Evolutionary conservation across 805 yeast genomes (phyloP), one percentile per base, ranked within the genome.

Genomic region (Kazachstania martiniae): DNA sequence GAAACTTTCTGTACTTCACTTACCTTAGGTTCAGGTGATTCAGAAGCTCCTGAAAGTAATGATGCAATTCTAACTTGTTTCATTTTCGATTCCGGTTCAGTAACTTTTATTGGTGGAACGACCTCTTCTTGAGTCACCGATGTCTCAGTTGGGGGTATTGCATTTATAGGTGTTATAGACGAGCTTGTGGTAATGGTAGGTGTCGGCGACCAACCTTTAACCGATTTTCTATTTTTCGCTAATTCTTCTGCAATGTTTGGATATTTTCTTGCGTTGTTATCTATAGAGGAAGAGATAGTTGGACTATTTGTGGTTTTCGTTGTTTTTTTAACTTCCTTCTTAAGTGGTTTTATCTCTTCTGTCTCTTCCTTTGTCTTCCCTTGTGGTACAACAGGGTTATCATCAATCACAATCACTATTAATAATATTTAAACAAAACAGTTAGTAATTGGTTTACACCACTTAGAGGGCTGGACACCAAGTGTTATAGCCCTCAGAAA

Each of bases 191-290:
- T 21, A 6, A 24, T 10, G 3, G 21, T 22, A 18, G 18, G 25
- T 12, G 43, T 28, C 6, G 43, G 44, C 2, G 51, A 41, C 3
- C 36, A 22, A 8, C 34, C 36, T 28, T 39, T 42, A 5, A 34
- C 47, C 14, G 34, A 34, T 17, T 50, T 53, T 36, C 59, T 45
- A 32, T 54, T 54, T 27, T 44, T 49, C 5, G 59, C 59, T 26
- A 54, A 28, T 35, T 54, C 56, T 30, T 51, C 43, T 3, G 59
- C 59, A 17, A 54, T 54, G 30, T 48, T 53, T 5, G 53, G 49
- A 10, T 46, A 38, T 10, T 38, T 31, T 22, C 25, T 30, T 12
- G 30, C 13, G 10, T 21, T 4, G 7, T 30, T 8, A 12, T 21
- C 5, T 9, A 26, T 14, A 6, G 24, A 9, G 4, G 25, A 25